Base-by-base conservation (phyloP, 768 basidiomycete species). In the Baorangia bicolor region DNA sequence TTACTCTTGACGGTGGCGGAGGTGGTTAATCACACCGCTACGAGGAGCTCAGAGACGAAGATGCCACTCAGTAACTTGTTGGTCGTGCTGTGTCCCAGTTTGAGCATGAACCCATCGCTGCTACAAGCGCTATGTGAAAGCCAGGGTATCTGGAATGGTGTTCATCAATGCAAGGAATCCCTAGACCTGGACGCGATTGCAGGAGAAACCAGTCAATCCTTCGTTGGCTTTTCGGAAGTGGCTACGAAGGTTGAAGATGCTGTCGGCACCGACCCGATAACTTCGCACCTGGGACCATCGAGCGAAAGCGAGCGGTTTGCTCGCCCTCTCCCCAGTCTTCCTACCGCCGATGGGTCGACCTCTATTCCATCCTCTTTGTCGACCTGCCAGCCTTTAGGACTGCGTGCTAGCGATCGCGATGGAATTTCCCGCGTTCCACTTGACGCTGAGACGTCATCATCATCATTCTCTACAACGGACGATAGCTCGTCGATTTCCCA, bases 61-160 rank as follows among this genome's bases (percentile, higher is more conserved):
- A 98, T 98, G 94, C 92, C 93, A 3, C 72, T 97, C 60, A 88
- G 88, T 69, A 97, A 97, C 65, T 71, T 98, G 62, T 75, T 95
- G 45, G 75, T 95, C 33, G 88, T 96, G 47, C 86, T 98, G 67
- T 94, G 90, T 58, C 95, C 94, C 8, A 92, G 86, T 67, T 71
- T 94, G 66, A 85, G 81, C 65, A 87, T 94, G 83, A 89, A 77
- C 54, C 89, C 90, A 16, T 78, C 85, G 2, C 66, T 93, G 27
- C 70, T 94, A 61, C 80, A 87, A 58, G 80, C 86, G 30, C 70
- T 94, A 3, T 90, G 90, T 62, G 90, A 93, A 67, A 80, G 80
- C 10, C 78, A 83, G 52, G 79, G 72, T 21, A 81, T 92, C 40
- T 93, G 91, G 91, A 72, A 75, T 34, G 77, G 41, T 28, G 42